These are phyloP conservation scores for Phaeomoniella chlamydospora DNA, from an alignment of 2,329 filamentous ascomycete genomes.

Conservation along the genomic window DNA sequence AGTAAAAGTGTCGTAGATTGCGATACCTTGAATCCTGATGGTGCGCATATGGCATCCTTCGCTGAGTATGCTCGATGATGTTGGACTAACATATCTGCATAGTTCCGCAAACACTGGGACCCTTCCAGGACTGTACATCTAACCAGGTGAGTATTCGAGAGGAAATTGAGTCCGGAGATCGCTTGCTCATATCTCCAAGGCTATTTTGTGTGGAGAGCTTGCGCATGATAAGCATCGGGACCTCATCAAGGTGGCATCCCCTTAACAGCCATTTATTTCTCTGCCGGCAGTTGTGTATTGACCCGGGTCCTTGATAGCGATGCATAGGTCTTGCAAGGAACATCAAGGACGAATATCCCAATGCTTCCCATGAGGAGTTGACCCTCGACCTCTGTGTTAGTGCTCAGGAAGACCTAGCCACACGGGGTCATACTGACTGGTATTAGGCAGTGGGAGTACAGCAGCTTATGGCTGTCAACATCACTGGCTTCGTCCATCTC, in stretches of 20 bases:
- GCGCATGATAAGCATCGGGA: conserved; percentile 22
- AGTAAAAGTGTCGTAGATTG: conserved; percentile 33
- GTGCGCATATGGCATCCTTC: conserved; percentile 14
- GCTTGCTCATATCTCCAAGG: no score
- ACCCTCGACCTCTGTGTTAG: conserved; percentile 41
- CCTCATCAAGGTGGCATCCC: conserved; percentile 6
- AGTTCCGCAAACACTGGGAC: conserved; percentile 32
- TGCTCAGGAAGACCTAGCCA: background rate
- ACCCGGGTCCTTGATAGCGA: conserved; percentile 20
- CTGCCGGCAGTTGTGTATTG: no score
- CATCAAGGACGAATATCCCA: conserved; percentile 17
- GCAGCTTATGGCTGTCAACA: conserved; percentile 32
- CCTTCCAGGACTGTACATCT: conserved; percentile 39
- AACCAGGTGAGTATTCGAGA: conserved; percentile 34
- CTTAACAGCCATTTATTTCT: conserved; percentile 5
- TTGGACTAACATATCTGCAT: conserved; percentile 2
- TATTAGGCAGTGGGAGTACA: conserved; percentile 40
- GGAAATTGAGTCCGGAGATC: no score
- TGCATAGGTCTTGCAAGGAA: conserved; percentile 19
- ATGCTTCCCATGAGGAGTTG: conserved; percentile 29
- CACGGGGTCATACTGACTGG: conserved; percentile 1
- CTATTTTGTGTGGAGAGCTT: conserved; percentile 35
- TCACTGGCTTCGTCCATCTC: conserved; percentile 41
- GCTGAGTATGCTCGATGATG: background rate
- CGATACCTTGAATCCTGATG: conserved; percentile 35